Conservation (phyloP, 2,329 filamentous ascomycete species). For the Fusarium graminum region DNA sequence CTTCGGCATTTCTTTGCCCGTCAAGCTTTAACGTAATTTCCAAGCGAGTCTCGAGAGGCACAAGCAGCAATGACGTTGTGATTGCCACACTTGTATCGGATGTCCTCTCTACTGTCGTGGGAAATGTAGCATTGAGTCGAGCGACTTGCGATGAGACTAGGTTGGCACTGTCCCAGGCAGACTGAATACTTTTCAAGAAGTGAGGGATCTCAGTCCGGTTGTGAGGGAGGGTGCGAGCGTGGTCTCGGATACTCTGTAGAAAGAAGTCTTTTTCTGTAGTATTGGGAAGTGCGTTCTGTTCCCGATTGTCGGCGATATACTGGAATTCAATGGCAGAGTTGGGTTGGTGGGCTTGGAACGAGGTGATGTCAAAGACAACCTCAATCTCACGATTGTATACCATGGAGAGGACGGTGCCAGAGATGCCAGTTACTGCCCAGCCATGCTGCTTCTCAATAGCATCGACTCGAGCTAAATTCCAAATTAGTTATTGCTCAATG, state of each 20-base stretch:
- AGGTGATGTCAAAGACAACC: conserved; percentile 75
- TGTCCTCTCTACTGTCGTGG: conserved; percentile 72
- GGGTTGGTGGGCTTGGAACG: conserved; percentile 64
- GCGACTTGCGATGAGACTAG: conserved; percentile 71
- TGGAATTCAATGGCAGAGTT: conserved; percentile 75
- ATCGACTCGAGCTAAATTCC: conserved; percentile 70
- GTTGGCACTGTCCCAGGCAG: conserved; percentile 75
- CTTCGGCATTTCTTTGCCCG: conserved; percentile 59
- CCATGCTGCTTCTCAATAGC: conserved; percentile 74
- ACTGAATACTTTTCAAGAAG: conserved; percentile 70
- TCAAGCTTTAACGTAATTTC: conserved; percentile 70
- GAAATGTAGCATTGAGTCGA: conserved; percentile 72
- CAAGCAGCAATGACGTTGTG: conserved; percentile 72
- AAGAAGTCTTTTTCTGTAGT: conserved; percentile 81
- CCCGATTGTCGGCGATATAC: conserved; percentile 73
- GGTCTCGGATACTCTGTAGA: conserved; percentile 77
- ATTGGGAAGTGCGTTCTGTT: conserved; percentile 66
- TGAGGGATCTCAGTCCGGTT: conserved; percentile 66
- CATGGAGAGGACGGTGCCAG: conserved; percentile 76
- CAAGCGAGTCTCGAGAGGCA: conserved; percentile 76
- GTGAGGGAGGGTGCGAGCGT: conserved; percentile 73
- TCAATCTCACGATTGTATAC: conserved; percentile 79
- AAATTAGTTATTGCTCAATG: conserved; percentile 53
- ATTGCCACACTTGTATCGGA: conserved; percentile 75
- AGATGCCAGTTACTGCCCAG: conserved; percentile 78